Percentiles rank a stretch among this genome's conserved stretches.
phyloP scores from a whole-genome alignment of 75 land plant species.

The Adiantum capillusveneris region DNA sequence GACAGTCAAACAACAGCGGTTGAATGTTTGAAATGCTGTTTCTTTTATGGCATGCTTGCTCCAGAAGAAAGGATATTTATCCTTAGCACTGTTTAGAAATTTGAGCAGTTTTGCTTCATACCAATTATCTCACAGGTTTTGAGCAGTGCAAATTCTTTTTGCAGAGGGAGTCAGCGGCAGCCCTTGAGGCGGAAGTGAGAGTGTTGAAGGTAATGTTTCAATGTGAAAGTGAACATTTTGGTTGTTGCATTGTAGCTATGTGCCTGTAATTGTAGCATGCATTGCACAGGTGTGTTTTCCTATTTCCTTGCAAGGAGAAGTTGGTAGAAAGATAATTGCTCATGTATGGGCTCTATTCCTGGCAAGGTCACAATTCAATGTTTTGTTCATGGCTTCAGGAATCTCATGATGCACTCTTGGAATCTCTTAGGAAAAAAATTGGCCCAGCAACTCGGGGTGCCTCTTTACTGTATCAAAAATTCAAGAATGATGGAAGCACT shows the following conservation, averaged over 20 bases:
- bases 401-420: slow-evolving; percentile 30
- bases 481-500: not conserved
- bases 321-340: not conserved
- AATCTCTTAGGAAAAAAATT: slow-evolving; percentile 26
- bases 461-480: slow-evolving; percentile 13
- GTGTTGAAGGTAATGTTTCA: slow-evolving; percentile 23
- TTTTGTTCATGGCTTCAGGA: slow-evolving; percentile 13
- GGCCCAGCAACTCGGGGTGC: slow-evolving; percentile 28
- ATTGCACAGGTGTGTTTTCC: not conserved
- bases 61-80: no score
- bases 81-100: no score
- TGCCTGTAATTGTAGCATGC: not conserved
- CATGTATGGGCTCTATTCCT: not conserved
- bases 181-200: slow-evolving; percentile 38
- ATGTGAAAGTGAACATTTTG: not conserved
- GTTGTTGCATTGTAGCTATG: not conserved
- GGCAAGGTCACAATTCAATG: not conserved
- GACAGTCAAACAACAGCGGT: no score
- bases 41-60: no score
- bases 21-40: no score
- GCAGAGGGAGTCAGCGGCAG: slow-evolving; percentile 36
- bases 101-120: no score
- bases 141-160: not conserved
- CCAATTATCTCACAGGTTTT: no score
- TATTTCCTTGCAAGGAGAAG: not conserved